Percentiles rank a stretch among this genome's conserved stretches.
Evolutionary conservation across 805 yeast species (phyloP).

Genomic region (Hanseniaspora opuntiae): DNA sequence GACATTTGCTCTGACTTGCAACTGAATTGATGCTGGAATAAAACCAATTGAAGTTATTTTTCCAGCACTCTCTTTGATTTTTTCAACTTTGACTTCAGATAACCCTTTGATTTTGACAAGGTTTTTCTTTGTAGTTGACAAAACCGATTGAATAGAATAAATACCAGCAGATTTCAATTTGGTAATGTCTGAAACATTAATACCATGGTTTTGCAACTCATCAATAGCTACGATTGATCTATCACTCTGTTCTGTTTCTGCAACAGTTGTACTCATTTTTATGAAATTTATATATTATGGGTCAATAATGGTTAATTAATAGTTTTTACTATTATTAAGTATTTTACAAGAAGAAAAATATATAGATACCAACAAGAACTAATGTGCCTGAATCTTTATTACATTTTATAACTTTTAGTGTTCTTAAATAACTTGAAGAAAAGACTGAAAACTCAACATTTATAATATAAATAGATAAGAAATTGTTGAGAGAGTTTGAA

Average conservation of each 20-base stretch:
- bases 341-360: background rate
- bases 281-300: background rate
- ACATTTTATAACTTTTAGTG: too few species aligned
- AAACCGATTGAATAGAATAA: conserved; percentile 83
- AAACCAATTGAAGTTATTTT: conserved; percentile 88
- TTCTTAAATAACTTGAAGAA: too few species aligned
- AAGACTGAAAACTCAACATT: too few species aligned
- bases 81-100: conserved; percentile 89
- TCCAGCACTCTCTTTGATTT: conserved; percentile 67
- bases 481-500: background rate
- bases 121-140: conserved; percentile 78
- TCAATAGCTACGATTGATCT: conserved; percentile 29
- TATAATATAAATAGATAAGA: background rate
- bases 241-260: conserved; percentile 10
- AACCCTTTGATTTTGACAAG: conserved; percentile 75
- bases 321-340: too few species aligned
- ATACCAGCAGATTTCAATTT: conserved; percentile 61
- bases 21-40: conserved; percentile 92
- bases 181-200: conserved; percentile 56
- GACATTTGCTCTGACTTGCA: conserved; percentile 74
- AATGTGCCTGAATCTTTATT: background rate
- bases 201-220: conserved; percentile 51
- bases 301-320: background rate
- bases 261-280: conserved; percentile 12
- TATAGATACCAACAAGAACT: background rate